A percentile compares a stretch with the other conserved stretches of the same genome.
Evolutionary conservation across 805 yeast genomes (phyloP).

Genomic region (Maudiozyma turicensis): DNA sequence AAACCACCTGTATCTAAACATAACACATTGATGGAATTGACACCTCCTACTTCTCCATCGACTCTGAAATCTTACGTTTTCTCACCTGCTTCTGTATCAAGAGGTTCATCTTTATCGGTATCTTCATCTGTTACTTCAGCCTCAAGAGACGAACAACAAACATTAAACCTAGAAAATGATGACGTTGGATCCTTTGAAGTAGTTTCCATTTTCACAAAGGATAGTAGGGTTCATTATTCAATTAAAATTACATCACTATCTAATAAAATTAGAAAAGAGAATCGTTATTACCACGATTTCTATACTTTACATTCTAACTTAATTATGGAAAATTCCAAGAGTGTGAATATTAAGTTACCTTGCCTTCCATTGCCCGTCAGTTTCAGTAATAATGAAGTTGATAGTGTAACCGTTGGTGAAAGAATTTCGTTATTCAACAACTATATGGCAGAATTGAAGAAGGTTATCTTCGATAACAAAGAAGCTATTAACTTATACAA

Average conservation of each 20-base stretch:
- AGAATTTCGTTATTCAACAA: slow-evolving; percentile 8
- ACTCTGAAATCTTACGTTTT: slow-evolving; percentile 11
- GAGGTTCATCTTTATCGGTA: slow-evolving; percentile 5
- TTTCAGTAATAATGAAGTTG: background rate
- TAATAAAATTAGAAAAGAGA: slow-evolving; percentile 6
- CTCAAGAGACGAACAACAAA: background rate
- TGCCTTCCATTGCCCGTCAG: slow-evolving; percentile 8
- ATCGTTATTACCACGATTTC: slow-evolving; percentile 16
- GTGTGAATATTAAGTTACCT: slow-evolving; percentile 2
- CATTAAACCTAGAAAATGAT: background rate
- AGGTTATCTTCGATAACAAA: background rate
- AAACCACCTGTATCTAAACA: background rate
- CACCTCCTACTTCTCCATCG: slow-evolving; percentile 18
- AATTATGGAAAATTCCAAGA: background rate
- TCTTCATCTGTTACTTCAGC: background rate
- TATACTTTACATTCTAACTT: slow-evolving; percentile 15
- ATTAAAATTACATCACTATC: slow-evolving; percentile 8
- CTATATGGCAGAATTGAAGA: slow-evolving; percentile 3
- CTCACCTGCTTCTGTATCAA: slow-evolving; percentile 8
- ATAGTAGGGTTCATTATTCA: slow-evolving; percentile 12
- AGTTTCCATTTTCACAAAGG: slow-evolving; percentile 7
- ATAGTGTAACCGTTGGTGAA: background rate
- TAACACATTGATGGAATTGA: slow-evolving; percentile 4
- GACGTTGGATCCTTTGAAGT: slow-evolving; percentile 3
- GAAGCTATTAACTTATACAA: background rate